Evolutionary conservation across 2,329 filamentous ascomycete genomes (phyloP), one percentile per base, ranked within the genome.

Genomic region (Hirsutella thompsonii): DNA sequence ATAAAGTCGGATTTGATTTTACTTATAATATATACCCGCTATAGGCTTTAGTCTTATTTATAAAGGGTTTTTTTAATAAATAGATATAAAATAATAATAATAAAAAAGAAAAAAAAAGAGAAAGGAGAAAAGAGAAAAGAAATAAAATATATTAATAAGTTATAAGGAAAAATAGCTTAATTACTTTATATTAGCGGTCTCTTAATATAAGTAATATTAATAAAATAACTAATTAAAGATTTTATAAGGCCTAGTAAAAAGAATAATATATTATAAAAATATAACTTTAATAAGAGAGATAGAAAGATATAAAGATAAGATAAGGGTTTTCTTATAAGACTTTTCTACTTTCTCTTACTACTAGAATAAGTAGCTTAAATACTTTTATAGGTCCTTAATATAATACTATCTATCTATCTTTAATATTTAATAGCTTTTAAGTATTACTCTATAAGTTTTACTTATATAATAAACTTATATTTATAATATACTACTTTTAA

Each of bases 401-500:
- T n/a, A 29, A 29, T 29, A 29, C 26, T 29, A 29, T 29, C 13
- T 29, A 29, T 8, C 13, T 8, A 29, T 8, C 26, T 21, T 28
- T 21, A 16, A 40, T 20, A 20, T 10, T 18, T 36, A 16, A 34
- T 21, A 39, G 18, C 29, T 29, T 20, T 11, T 21, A 8, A 35
- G 32, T 28, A 35, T 21, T 21, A 38, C 34, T 29, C 8, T 29
- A 8, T 29, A 29, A 29, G 8, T 29, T 8, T 29, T 8, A 39
- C 30, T 10, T 38, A 43, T 16, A 36, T 26, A 29, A 13, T 39
- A 21, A 20, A 4, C 20, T 13, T 36, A 13, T 30, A 35, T 5
- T 33, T 33, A 20, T 36, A 32, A 36, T 40, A 36, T 36, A 37
- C n/a, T 43, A 36, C 21, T 11, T 28, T 26, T 38, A 26, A 40